A percentile compares a stretch with the other conserved stretches of the same genome.
Evolutionary conservation across 306 rosid genomes (phyloP).

Genomic region (Purshia tridentata): DNA sequence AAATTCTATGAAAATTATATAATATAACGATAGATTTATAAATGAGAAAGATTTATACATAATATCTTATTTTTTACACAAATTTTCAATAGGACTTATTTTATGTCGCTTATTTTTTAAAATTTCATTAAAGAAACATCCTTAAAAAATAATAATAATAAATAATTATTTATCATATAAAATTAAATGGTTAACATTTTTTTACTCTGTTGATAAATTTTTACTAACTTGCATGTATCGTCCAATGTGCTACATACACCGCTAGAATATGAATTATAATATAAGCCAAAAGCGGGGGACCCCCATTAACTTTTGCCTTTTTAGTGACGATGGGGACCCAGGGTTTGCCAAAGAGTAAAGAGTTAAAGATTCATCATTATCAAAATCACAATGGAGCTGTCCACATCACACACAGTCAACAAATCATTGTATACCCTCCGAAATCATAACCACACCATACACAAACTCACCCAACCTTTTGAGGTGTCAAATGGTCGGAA

Average conservation of each 20-base stretch:
- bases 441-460: conserved; percentile 1
- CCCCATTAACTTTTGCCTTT: neutral
- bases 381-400: neutral
- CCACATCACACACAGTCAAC: neutral
- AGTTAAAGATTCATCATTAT: neutral
- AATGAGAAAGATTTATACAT: no score
- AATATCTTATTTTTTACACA: no score
- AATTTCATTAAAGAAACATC: no score
- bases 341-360: conserved; percentile 4
- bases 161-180: no score
- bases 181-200: no score
- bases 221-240: neutral
- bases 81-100: no score
- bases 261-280: neutral
- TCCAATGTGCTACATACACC: neutral
- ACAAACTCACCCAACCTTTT: neutral
- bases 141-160: no score
- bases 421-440: conserved; percentile 1
- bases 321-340: neutral
- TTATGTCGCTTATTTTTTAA: no score
- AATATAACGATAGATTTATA: no score
- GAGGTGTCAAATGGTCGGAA: no score
- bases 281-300: neutral
- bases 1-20: no score
- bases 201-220: no score